Base-by-base conservation (phyloP, 2,329 filamentous ascomycete species). In the Cryoendolithus antarcticus region DNA sequence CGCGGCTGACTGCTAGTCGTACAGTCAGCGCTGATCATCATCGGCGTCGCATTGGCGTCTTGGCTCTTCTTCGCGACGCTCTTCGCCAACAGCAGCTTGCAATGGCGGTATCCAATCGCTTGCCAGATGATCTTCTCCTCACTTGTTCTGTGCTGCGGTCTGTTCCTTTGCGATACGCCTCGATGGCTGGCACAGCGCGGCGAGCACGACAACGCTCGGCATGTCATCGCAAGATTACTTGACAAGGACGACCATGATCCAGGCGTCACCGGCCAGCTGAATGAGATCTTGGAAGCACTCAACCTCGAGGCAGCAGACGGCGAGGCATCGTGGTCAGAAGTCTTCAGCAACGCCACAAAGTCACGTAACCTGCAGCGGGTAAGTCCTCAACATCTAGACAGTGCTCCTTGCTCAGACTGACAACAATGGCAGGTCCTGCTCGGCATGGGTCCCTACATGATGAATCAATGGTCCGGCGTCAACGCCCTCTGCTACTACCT, bases 381-480 rank as follows among this genome's bases (percentile, higher is more conserved):
- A 27, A 24, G 33, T 35, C 11, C 13, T 48, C 52, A n/a, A 35
- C 19, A n/a, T 19, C 33, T 24, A 10, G 13, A 35, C 33, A 7
- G 7, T 27, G 7, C 24, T 19, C 15, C 13, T 35, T 35, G n/a
- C 15, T 10, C 13, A 35, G 19, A 19, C 33, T 19, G 19, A 35
- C 15, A n/a, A 19, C 33, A 10, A 35, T 24, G 13, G 15, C 46
- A 49, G 19, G 56, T 60, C 7, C 19, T 60, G 10, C 56, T 63
- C 11, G 58, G 59, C 8, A 60, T 60, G 56, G 58, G 56, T 6
- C 56, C 58, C 3, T 61, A 57, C 43, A 54, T 60, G 52, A 49
- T 53, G 46, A 56, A 56, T 29, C 53, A 56, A 31, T 48, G 44
- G 43, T 44, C 41, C 15, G 42, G 51, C 3, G 44, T 54, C 42